Evolutionary conservation across 2,329 filamentous ascomycete genomes (phyloP).

Genomic region (Trichoderma sp.): DNA sequence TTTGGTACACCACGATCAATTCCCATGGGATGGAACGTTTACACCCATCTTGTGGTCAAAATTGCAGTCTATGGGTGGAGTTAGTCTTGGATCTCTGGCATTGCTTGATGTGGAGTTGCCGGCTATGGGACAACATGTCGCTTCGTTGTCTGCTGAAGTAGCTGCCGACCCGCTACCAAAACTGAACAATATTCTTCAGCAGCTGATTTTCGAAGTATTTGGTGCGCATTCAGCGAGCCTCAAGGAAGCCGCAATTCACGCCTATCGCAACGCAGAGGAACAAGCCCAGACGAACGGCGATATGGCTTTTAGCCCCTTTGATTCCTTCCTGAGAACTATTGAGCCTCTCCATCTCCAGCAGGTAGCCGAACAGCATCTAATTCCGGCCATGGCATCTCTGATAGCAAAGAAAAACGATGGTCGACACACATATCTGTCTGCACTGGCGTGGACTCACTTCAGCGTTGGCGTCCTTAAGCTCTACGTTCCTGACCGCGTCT

Average conservation of each 20-base stretch:
- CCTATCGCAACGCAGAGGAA: conserved; percentile 28
- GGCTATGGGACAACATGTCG: conserved; percentile 54
- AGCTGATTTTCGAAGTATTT: conserved; percentile 44
- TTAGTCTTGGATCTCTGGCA: conserved; percentile 58
- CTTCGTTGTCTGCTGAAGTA: conserved; percentile 48
- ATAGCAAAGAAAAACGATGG: conserved; percentile 24
- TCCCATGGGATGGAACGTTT: conserved; percentile 42
- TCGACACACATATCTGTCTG: conserved; percentile 34
- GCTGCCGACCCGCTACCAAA: conserved; percentile 47
- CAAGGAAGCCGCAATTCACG: conserved; percentile 28
- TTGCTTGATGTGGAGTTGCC: conserved; percentile 65
- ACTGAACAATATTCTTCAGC: conserved; percentile 48
- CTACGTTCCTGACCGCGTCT: conserved; percentile 81
- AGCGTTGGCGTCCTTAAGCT: conserved; percentile 71
- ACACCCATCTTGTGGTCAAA: conserved; percentile 51
- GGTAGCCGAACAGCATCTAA: conserved; percentile 42
- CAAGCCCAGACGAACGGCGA: not conserved
- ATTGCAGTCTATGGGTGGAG: conserved; percentile 49
- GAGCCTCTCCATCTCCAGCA: conserved; percentile 37
- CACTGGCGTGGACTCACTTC: conserved; percentile 71
- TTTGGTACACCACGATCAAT: conserved; percentile 40
- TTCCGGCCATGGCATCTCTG: conserved; percentile 46
- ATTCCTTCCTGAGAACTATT: conserved; percentile 26
- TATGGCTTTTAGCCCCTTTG: conserved; percentile 21
- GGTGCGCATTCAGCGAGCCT: conserved; percentile 38